These are phyloP conservation scores for Debaryomyces udenii DNA, from an alignment of 1,139 yeast genomes.

Conservation along the genomic window DNA sequence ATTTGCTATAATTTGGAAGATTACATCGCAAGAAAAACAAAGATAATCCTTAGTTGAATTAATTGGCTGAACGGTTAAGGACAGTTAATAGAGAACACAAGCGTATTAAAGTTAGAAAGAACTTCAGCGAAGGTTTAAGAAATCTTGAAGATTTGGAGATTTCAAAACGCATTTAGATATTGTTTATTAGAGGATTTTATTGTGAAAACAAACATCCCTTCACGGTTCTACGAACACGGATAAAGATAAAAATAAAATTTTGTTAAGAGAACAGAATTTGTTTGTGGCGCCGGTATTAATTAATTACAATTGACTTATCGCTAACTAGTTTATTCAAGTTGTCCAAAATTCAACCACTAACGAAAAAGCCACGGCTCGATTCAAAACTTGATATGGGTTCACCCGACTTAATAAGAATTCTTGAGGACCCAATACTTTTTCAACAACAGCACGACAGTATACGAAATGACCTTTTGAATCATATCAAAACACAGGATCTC, in stretches of 20 bases:
- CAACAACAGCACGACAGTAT: conserved; percentile 32
- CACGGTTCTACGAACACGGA: conserved; percentile 2
- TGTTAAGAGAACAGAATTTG: not conserved
- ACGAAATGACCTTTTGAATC: conserved; percentile 36
- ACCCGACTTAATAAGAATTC: conserved; percentile 35
- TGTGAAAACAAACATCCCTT: not conserved
- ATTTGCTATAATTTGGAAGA: too few species aligned
- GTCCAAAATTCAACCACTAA: conserved; percentile 22
- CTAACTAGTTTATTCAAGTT: conserved; percentile 2
- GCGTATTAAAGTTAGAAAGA: too few species aligned
- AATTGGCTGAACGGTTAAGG: not conserved
- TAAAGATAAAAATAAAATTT: not conserved
- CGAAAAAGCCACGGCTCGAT: conserved; percentile 23
- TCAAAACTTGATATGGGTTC: conserved; percentile 31
- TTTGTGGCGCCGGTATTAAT: not conserved
- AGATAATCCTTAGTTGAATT: not conserved
- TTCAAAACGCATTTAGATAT: too few species aligned
- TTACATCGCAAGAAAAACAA: too few species aligned
- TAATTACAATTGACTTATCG: not conserved
- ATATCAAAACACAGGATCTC: conserved; percentile 36
- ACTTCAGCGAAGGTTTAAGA: too few species aligned
- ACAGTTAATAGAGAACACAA: too few species aligned
- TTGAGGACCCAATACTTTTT: conserved; percentile 45
- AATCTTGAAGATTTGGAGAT: too few species aligned
- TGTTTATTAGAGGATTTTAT: too few species aligned